Conservation (phyloP, 305 asterid genomes). For the Ruellia speciosa region DNA sequence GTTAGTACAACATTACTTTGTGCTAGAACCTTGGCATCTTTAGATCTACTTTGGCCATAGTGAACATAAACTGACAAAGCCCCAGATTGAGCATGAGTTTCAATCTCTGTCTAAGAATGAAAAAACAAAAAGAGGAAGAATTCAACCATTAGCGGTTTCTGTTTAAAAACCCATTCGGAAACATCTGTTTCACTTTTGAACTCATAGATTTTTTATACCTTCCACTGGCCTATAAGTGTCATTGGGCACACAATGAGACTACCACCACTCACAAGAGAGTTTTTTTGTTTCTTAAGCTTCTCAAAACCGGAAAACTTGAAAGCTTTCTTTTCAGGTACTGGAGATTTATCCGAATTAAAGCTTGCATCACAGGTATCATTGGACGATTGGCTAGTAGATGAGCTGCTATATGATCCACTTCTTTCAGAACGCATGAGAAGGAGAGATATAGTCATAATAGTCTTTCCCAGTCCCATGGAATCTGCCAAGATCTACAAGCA, state of each 20-base stretch:
- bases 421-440: conserved; percentile 66
- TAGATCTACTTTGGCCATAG: conserved; percentile 86
- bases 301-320: conserved; percentile 53
- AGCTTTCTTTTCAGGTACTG: conserved; percentile 42
- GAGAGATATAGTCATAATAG: conserved; percentile 89
- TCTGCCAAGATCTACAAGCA: conserved; percentile 85
- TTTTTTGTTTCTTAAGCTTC: conserved; percentile 53
- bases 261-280: conserved; percentile 58
- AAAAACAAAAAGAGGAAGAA: conserved; percentile 17
- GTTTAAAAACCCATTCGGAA: conserved; percentile 13
- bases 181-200: conserved; percentile 14
- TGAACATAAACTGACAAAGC: conserved; percentile 71
- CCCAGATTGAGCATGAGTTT: conserved; percentile 79
- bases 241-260: conserved; percentile 89
- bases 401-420: conserved; percentile 45
- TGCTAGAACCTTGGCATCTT: conserved; percentile 67
- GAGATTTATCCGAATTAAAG: conserved; percentile 38
- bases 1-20: conserved; percentile 83
- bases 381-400: conserved; percentile 35
- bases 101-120: conserved; percentile 68
- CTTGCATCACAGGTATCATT: conserved; percentile 37
- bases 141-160: conserved; percentile 21
- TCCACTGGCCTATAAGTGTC: conserved; percentile 98
- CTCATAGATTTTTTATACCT: conserved; percentile 43
- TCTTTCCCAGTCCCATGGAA: conserved; percentile 98